These are phyloP conservation scores for Penicillium aurantiogriseum DNA, from an alignment of 2,329 filamentous ascomycete species.

Conservation along the genomic window DNA sequence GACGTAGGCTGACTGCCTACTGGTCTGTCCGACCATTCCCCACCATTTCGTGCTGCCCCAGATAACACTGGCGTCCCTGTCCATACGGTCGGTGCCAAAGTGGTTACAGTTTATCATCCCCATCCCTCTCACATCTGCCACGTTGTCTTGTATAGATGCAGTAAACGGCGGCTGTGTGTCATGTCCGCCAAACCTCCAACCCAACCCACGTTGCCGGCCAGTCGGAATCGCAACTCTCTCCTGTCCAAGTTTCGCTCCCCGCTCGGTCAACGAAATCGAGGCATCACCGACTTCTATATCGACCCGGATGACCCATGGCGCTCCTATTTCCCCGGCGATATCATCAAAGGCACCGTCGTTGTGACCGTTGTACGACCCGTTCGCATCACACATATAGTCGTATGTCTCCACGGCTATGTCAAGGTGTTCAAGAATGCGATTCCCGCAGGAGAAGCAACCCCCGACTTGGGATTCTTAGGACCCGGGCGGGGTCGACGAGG, in stretches of 20 bases:
- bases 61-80: slow-evolving; percentile 1
- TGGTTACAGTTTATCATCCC: slow-evolving; percentile 12
- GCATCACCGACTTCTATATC: slow-evolving; percentile 61
- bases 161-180: slow-evolving; percentile 34
- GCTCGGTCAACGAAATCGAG: slow-evolving; percentile 53
- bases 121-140: slow-evolving; percentile 9
- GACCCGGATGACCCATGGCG: slow-evolving; percentile 62
- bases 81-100: slow-evolving; percentile 4
- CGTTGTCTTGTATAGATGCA: slow-evolving; percentile 35
- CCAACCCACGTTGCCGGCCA: slow-evolving; percentile 35
- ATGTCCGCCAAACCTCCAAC: slow-evolving; percentile 43
- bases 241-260: slow-evolving; percentile 58
- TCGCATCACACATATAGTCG: slow-evolving; percentile 62
- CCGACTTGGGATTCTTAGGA: slow-evolving; percentile 51
- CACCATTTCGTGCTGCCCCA: slow-evolving; percentile 6
- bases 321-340: slow-evolving; percentile 61
- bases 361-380: slow-evolving; percentile 60
- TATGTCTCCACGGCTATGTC: slow-evolving; percentile 63
- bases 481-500: slow-evolving; percentile 54
- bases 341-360: slow-evolving; percentile 60
- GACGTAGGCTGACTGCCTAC: slow-evolving; percentile 10
- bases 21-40: slow-evolving; percentile 6
- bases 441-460: slow-evolving; percentile 54
- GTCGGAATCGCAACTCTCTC: slow-evolving; percentile 44
- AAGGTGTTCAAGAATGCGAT: slow-evolving; percentile 65